phyloP scores from a whole-genome alignment of 1,284 basidiomycete species.

The Porogramme epimiltina region DNA sequence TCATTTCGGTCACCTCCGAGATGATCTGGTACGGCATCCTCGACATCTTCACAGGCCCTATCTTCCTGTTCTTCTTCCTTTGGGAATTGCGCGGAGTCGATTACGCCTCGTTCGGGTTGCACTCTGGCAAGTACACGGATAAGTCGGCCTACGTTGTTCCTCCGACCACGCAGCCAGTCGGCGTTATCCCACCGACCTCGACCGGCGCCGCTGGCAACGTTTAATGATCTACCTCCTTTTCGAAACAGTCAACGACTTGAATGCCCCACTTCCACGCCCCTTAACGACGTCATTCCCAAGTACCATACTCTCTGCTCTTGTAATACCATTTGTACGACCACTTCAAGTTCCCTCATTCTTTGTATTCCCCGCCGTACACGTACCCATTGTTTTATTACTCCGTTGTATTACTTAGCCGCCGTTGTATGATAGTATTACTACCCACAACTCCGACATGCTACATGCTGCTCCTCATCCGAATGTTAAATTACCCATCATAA shows the following conservation, averaged over 20 bases:
- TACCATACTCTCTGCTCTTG: too few species aligned
- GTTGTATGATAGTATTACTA: too few species aligned
- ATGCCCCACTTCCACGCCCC: conserved; percentile 2
- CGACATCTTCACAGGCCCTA: conserved; percentile 57
- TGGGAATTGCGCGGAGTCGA: conserved; percentile 31
- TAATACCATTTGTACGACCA: too few species aligned
- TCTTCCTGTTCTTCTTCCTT: conserved; percentile 43
- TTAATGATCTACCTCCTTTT: conserved; percentile 1
- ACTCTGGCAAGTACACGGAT: conserved; percentile 30
- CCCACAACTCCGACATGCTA: too few species aligned
- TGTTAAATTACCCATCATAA: too few species aligned
- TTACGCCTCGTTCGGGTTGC: conserved; percentile 29
- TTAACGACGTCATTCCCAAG: too few species aligned
- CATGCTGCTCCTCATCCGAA: too few species aligned
- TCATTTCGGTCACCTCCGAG: conserved; percentile 44
- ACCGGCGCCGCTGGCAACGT: conserved; percentile 10
- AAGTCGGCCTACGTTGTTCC: conserved; percentile 5
- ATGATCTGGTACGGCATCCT: conserved; percentile 64
- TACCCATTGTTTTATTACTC: too few species aligned
- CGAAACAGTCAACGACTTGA: conserved; percentile 3
- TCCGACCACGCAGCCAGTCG: conserved; percentile 4
- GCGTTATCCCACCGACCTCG: not conserved
- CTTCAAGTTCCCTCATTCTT: too few species aligned
- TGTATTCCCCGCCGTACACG: too few species aligned
- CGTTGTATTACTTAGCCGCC: too few species aligned